These are phyloP conservation scores for Herpotrichia juniperi DNA, from an alignment of 2,329 filamentous ascomycete genomes.

Conservation along the genomic window DNA sequence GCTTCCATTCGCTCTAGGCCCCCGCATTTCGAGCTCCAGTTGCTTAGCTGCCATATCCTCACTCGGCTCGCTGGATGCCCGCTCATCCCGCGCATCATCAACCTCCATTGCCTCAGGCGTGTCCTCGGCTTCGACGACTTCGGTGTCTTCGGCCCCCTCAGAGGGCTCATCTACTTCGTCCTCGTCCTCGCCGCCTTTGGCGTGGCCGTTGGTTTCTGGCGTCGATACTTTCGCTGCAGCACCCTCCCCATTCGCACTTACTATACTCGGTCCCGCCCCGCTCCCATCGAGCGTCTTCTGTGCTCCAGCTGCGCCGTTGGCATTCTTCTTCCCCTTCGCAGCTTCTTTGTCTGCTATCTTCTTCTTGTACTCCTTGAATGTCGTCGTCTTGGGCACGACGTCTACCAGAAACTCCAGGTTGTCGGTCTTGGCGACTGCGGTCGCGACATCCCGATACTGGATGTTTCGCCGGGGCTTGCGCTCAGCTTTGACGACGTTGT, in stretches of 20 bases:
- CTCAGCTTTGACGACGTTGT: slow-evolving; percentile 89
- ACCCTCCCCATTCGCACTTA: background rate
- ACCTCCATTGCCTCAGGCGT: slow-evolving; percentile 25
- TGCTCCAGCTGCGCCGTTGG: slow-evolving; percentile 3
- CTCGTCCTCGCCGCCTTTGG: background rate
- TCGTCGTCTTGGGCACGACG: slow-evolving; percentile 83
- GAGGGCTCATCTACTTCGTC: slow-evolving; percentile 4
- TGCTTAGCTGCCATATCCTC: slow-evolving; percentile 43
- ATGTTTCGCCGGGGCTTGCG: slow-evolving; percentile 91
- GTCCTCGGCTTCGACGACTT: slow-evolving; percentile 5
- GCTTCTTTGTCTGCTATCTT: slow-evolving; percentile 50
- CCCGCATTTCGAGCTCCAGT: slow-evolving; percentile 48
- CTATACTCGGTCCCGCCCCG: background rate
- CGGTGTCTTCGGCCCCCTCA: slow-evolving; percentile 1
- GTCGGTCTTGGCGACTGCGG: slow-evolving; percentile 84
- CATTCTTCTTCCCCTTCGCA: slow-evolving; percentile 10
- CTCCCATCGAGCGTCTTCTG: background rate
- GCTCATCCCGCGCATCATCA: slow-evolving; percentile 16
- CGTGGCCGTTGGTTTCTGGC: slow-evolving; percentile 5
- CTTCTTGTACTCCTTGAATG: slow-evolving; percentile 80
- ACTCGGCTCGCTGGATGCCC: slow-evolving; percentile 31
- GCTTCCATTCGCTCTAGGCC: slow-evolving; percentile 22
- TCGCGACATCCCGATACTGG: slow-evolving; percentile 93
- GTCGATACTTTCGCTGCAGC: background rate
- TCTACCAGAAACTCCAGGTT: slow-evolving; percentile 95